Conservation (phyloP, 768 basidiomycete genomes). For the Jaapia argillacea region DNA sequence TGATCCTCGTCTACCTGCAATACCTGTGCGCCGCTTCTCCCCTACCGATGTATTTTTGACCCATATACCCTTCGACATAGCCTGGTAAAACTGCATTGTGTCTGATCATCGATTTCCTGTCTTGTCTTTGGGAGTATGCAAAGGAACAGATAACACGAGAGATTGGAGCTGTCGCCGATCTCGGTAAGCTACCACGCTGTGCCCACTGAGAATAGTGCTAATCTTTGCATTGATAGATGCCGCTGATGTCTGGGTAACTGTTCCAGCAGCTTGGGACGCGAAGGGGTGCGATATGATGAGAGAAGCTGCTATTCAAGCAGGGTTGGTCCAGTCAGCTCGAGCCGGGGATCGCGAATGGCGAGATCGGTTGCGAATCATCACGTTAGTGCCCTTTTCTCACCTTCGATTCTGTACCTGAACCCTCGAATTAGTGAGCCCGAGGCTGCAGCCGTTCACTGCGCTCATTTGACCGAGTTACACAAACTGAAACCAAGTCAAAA, state of each 20-base stretch:
- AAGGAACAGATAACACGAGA: constrained; percentile 82
- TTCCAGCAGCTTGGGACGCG: constrained; percentile 88
- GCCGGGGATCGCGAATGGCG: constrained; percentile 70
- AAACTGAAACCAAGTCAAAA: constrained; percentile 72
- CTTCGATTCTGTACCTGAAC: constrained; percentile 2
- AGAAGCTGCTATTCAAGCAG: constrained; percentile 72
- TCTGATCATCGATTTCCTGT: constrained; percentile 76
- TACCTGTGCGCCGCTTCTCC: constrained; percentile 49
- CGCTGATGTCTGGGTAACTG: constrained; percentile 79
- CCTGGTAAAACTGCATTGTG: constrained; percentile 68
- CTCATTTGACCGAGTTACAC: constrained; percentile 71
- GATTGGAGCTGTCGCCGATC: constrained; percentile 77
- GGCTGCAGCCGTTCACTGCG: constrained; percentile 88
- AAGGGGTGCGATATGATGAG: constrained; percentile 81
- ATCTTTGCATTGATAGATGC: constrained; percentile 36
- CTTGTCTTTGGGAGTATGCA: constrained; percentile 80
- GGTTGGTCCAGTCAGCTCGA: constrained; percentile 61
- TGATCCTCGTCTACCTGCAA: constrained; percentile 68
- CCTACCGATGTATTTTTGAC: constrained; percentile 1
- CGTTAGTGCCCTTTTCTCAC: constrained; percentile 24
- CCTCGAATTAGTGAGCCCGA: constrained; percentile 45
- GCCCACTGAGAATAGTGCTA: background rate
- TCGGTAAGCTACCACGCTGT: constrained; percentile 34
- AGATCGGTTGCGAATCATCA: constrained; percentile 77
- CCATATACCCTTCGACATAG: constrained; percentile 24